Conservation (phyloP, 495 filamentous ascomycete species). For the Xylaria bambusicola region DNA sequence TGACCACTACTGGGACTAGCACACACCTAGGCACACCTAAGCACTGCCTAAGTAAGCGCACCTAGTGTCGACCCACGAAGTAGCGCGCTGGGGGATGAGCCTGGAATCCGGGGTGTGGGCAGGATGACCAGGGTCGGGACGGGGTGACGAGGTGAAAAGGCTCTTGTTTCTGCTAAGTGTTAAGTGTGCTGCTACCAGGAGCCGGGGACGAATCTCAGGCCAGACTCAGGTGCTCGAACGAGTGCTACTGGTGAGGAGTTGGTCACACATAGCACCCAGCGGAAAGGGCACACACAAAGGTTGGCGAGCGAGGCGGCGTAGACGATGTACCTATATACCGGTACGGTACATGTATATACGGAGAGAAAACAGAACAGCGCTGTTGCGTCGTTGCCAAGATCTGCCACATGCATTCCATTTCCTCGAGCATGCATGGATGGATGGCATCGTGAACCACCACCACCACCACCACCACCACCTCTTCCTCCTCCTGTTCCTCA, state of each 20-base stretch:
- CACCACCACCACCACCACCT: background rate
- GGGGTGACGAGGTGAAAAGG: background rate
- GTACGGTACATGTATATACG: too few relatives aligned
- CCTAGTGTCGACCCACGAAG: background rate
- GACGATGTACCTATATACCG: too few relatives aligned
- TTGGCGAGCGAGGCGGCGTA: too few relatives aligned
- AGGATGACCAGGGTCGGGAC: too few relatives aligned
- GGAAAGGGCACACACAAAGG: too few relatives aligned
- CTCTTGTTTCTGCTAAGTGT: background rate
- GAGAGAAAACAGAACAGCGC: background rate
- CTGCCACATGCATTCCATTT: constrained; percentile 20
- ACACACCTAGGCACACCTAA: too few relatives aligned
- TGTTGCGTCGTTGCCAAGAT: constrained; percentile 4
- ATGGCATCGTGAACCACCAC: too few relatives aligned
- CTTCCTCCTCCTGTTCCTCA: background rate
- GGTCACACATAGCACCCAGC: too few relatives aligned
- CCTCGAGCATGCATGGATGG: constrained; percentile 4
- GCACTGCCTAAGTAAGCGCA: background rate
- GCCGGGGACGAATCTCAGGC: too few relatives aligned
- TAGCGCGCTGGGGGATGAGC: constrained; percentile 2
- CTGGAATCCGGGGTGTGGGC: constrained; percentile 13
- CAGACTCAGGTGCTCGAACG: background rate
- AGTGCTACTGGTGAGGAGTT: too few relatives aligned
- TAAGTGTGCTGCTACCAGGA: too few relatives aligned
- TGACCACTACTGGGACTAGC: background rate